These are phyloP conservation scores for Cenchrus purpureus DNA, from an alignment of 176 grass and related monocot species.

Conservation along the genomic window DNA sequence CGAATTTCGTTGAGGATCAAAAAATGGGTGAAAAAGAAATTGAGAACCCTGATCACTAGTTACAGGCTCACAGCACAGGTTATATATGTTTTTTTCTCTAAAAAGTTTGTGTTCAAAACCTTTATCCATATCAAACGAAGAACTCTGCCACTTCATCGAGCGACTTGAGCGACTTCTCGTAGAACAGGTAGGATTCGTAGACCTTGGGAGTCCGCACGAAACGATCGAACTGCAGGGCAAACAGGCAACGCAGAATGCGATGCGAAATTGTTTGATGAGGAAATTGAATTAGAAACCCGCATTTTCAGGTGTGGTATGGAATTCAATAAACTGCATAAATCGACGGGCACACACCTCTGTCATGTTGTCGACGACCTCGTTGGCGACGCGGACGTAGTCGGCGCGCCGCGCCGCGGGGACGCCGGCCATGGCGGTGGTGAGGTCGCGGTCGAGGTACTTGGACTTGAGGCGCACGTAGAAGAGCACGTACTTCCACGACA, in stretches of 20 bases:
- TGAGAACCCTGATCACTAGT: too few relatives aligned
- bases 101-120: neutral
- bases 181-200: constrained; percentile 91
- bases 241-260: neutral
- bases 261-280: neutral
- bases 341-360: constrained; percentile 45
- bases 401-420: constrained; percentile 60
- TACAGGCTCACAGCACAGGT: too few relatives aligned
- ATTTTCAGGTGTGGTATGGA: too few relatives aligned
- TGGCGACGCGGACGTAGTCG: constrained; percentile 74
- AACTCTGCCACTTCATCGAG: constrained; percentile 73
- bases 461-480: constrained; percentile 86
- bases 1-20: too few relatives aligned
- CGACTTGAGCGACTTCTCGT: constrained; percentile 90
- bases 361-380: constrained; percentile 94
- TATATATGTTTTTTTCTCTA: neutral
- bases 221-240: constrained; percentile 63
- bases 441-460: constrained; percentile 83
- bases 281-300: neutral
- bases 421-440: constrained; percentile 74
- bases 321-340: neutral
- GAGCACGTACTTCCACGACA: constrained; percentile 95
- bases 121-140: constrained; percentile 48
- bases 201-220: constrained; percentile 84
- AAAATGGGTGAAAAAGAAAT: too few relatives aligned